Evolutionary conservation across 2,329 filamentous ascomycete genomes (phyloP).

Genomic region (Aspergillus sp.): DNA sequence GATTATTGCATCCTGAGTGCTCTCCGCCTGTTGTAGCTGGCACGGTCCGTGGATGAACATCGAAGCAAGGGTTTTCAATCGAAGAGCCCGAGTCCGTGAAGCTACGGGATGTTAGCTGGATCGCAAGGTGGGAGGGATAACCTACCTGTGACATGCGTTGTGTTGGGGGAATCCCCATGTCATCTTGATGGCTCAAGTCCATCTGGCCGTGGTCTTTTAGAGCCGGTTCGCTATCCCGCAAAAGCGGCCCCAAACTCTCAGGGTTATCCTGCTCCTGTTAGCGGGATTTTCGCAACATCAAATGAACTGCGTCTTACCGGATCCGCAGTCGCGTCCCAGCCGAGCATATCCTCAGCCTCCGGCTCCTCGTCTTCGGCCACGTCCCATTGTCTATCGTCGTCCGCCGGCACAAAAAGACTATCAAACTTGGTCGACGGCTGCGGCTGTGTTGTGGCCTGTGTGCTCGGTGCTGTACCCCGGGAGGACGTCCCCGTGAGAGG

Average conservation of each 20-base stretch:
- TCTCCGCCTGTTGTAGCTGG: neutral
- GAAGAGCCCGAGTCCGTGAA: slow-evolving; percentile 43
- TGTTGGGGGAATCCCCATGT: slow-evolving; percentile 47
- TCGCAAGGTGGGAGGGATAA: slow-evolving; percentile 1
- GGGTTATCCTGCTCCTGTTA: slow-evolving; percentile 28
- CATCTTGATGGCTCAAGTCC: slow-evolving; percentile 27
- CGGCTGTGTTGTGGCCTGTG: slow-evolving; percentile 14
- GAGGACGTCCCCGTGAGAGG: slow-evolving; percentile 33
- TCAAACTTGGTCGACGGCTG: slow-evolving; percentile 50
- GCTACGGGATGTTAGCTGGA: slow-evolving; percentile 27
- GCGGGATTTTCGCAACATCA: neutral
- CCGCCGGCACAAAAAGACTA: slow-evolving; percentile 61
- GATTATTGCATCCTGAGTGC: slow-evolving; percentile 49
- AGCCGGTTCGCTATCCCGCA: slow-evolving; percentile 36
- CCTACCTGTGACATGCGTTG: slow-evolving; percentile 51
- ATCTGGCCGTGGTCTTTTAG: slow-evolving; percentile 18
- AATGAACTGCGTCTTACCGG: slow-evolving; percentile 34
- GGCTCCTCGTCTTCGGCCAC: slow-evolving; percentile 56
- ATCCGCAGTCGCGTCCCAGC: slow-evolving; percentile 60
- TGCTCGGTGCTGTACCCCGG: slow-evolving; percentile 14
- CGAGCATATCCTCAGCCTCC: slow-evolving; percentile 60
- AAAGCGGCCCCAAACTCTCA: slow-evolving; percentile 25
- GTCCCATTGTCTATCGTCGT: slow-evolving; percentile 62
- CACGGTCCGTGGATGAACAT: neutral
- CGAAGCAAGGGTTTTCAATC: slow-evolving; percentile 31